Base-by-base conservation (phyloP, 148 eudicot species). In the Fagopyrum esculentum region DNA sequence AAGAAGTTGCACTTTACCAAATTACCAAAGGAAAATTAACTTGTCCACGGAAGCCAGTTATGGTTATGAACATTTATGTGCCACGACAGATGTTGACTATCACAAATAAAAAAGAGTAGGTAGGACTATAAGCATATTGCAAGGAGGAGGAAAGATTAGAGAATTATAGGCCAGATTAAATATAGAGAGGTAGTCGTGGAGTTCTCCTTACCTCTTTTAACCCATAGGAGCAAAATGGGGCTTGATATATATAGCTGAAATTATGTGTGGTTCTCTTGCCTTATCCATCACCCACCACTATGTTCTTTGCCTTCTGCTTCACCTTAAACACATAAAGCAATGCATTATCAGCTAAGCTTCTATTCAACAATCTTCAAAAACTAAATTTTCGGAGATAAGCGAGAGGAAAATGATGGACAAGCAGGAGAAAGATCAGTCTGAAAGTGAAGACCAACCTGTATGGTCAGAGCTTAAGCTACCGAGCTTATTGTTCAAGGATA, bases 201-300 rank as follows among this genome's bases (percentile, higher is more conserved):
- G 84, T 75, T 45, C 76, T 73, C 64, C 72, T 75, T 76, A 75
- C 86, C 84, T 79, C 40, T 77, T 71, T 85, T 81, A 68, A 12
- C 40, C 64, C 72, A 73, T 72, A 51, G 59, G 80, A 68, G 76
- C 75, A 73, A 49, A 76, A 73, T 81, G 79, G 76, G 46, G 52
- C 74, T 61, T 78, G 84, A 77, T 81, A 87, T 74, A 71, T 74
- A 78, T 76, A 75, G 82, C 84, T 81, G 19, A 74, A 74, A 66
- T 78, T 83, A 75, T 91, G 91, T 93, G 98, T 90, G 98, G 97
- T 88, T 91, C 89, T 89, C 94, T 93, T 89, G 86, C 79, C 98
- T 93, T 93, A 93, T 93, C 98, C 81, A 66, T 81, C 72, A 72
- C 69, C 76, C 46, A 75, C 59, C 54, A 63, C 26, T 13, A 73